phyloP scores from a whole-genome alignment of 768 basidiomycete species.

The Lactarius psammicola region DNA sequence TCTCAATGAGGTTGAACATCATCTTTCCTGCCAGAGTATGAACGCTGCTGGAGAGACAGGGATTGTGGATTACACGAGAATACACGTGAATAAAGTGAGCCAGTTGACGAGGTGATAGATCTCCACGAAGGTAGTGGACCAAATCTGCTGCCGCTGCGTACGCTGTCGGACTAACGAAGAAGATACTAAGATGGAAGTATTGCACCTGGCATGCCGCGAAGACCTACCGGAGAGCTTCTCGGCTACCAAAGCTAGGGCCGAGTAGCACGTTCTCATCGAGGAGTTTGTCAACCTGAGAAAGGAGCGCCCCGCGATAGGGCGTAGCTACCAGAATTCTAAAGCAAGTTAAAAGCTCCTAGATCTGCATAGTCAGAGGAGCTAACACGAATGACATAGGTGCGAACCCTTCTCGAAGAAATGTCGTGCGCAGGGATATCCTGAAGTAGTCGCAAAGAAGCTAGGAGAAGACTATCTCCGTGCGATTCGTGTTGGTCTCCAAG shows the following conservation, averaged over 20 bases:
- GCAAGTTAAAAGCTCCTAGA: slow-evolving; percentile 87
- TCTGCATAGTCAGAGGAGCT: slow-evolving; percentile 4
- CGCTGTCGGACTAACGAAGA: slow-evolving; percentile 58
- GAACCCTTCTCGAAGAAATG: slow-evolving; percentile 76
- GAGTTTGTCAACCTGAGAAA: slow-evolving; percentile 83
- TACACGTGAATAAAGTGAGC: slow-evolving; percentile 78
- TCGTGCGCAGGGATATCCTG: slow-evolving; percentile 92
- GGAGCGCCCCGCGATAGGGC: slow-evolving; percentile 71
- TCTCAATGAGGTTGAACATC: slow-evolving; percentile 85
- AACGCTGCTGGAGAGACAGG: slow-evolving; percentile 71
- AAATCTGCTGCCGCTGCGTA: slow-evolving; percentile 91
- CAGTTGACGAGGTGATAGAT: slow-evolving; percentile 75
- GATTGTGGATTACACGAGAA: slow-evolving; percentile 86
- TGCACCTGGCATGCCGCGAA: slow-evolving; percentile 16
- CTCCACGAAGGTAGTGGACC: slow-evolving; percentile 84
- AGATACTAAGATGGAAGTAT: slow-evolving; percentile 2
- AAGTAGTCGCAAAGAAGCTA: slow-evolving; percentile 79
- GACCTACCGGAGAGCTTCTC: slow-evolving; percentile 76
- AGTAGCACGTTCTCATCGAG: slow-evolving; percentile 88
- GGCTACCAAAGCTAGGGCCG: slow-evolving; percentile 77
- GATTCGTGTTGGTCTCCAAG: slow-evolving; percentile 60
- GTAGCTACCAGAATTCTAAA: slow-evolving; percentile 86
- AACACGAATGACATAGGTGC: slow-evolving; percentile 15
- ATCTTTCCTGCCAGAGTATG: slow-evolving; percentile 93
- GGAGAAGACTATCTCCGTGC: slow-evolving; percentile 78